Conservation (phyloP, 2,329 filamentous ascomycete species). For the Fusarium heterosporum region DNA sequence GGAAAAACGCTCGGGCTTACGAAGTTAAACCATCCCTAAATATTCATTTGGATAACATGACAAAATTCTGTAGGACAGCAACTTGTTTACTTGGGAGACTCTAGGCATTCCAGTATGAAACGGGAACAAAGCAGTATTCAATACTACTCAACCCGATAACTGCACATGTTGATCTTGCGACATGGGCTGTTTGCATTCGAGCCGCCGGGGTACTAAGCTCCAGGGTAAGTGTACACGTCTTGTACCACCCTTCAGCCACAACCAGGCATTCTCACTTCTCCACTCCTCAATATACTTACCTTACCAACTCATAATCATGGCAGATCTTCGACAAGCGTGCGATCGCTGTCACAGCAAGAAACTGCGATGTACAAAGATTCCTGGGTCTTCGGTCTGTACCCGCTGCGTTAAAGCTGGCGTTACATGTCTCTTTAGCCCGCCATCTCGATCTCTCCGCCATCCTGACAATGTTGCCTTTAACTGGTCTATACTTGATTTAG, state of each 20-base stretch:
- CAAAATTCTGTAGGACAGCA: no score
- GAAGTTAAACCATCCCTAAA: no score
- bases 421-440: slow-evolving; percentile 58
- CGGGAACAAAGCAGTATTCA: background rate
- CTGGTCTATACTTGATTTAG: slow-evolving; percentile 37
- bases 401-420: slow-evolving; percentile 57
- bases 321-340: slow-evolving; percentile 52
- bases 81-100: no score
- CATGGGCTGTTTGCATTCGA: background rate
- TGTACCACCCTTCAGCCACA: background rate
- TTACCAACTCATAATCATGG: slow-evolving; percentile 15
- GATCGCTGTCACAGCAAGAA: slow-evolving; percentile 62
- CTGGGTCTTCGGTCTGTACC: slow-evolving; percentile 52
- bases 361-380: slow-evolving; percentile 57
- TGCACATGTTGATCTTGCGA: no score
- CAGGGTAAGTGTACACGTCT: no score
- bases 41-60: no score
- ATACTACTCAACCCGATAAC: no score
- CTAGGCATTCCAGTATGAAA: no score
- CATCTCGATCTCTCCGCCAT: slow-evolving; percentile 41
- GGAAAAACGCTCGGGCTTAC: no score
- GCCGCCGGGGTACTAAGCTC: no score
- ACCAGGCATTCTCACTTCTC: background rate
- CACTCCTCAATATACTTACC: background rate
- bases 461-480: slow-evolving; percentile 29